A percentile compares a stretch with the other conserved stretches of the same genome.
Evolutionary conservation across 169 alveolate genomes (phyloP).

Genomic region (Cryptosporidium tyzzeri): DNA sequence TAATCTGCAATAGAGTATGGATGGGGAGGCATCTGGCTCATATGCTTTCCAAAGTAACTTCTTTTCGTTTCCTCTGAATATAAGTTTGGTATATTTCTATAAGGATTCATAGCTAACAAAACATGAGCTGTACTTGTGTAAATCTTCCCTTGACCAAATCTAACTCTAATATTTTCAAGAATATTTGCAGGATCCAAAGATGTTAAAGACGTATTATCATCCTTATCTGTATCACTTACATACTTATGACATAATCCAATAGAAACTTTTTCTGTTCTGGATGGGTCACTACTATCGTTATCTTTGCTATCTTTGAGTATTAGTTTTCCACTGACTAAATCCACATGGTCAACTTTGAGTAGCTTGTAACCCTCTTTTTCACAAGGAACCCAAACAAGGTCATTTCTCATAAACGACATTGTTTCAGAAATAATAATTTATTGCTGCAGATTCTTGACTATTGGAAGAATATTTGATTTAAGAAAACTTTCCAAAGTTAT

Average conservation of each 20-base stretch:
- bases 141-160: conserved; percentile 68
- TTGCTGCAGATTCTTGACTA: background rate
- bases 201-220: conserved; percentile 80
- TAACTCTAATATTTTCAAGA: conserved; percentile 78
- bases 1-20: conserved; percentile 79
- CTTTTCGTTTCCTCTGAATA: conserved; percentile 61
- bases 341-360: conserved; percentile 50
- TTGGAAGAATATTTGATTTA: background rate
- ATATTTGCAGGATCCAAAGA: conserved; percentile 82
- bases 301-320: conserved; percentile 21
- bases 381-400: conserved; percentile 76
- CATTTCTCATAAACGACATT: conserved; percentile 54
- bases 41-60: conserved; percentile 68
- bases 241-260: conserved; percentile 16
- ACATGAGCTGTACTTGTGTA: conserved; percentile 76
- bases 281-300: conserved; percentile 12
- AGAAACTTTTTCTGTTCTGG: conserved; percentile 17
- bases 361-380: conserved; percentile 59
- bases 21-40: conserved; percentile 78
- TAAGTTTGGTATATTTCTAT: conserved; percentile 57
- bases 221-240: conserved; percentile 60
- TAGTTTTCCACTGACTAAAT: conserved; percentile 19
- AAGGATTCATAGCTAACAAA: conserved; percentile 78
- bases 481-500: background rate
- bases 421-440: background rate